Base-by-base conservation (phyloP, 2,329 filamentous ascomycete genomes). In the Lecanicillium sp. region DNA sequence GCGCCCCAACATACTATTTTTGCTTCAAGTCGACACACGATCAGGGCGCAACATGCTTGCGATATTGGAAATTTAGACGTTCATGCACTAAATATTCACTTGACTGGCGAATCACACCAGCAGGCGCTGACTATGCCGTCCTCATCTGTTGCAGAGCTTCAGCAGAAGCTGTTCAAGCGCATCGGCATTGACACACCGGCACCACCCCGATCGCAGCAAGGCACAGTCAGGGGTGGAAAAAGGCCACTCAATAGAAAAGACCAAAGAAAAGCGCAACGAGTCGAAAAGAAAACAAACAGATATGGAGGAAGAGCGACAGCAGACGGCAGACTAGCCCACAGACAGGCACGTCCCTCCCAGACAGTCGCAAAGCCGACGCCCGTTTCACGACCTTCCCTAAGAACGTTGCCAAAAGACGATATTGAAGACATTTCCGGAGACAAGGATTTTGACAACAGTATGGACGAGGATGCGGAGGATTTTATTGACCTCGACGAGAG, bases 211-310 rank as follows among this genome's bases (percentile, higher is more conserved):
- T 54, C 43, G 33, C 40, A 55, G 9, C 48, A 51, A 8, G 49
- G 42, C 8, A 48, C 45, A 49, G 45, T 49, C 19, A 55, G 38
- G 17, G 47, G 20, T 42, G 30, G 42, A 58, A 48, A 48, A 56
- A 48, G 52, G 54, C 38, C 53, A 19, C 36, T 49, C 14, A 58
- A 58, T 14, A 74, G 84, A 55, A 87, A 86, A 67, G 81, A 86
- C 46, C 75, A 78, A 50, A 77, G 86, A 48, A 87, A 83, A 60
- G 76, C 76, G 14, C 79, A 86, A 56, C 75, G 86, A 47, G 67
- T 71, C 19, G 71, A 79, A 56, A 86, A 81, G 62, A 85, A 79
- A 62, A 58, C 63, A 23, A 69, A 69, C 12, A 56, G 62, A n/a
- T 58, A 60, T 38, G 50, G 36, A 19, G 36, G 44, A 7, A 35